Percentiles rank a stretch among this genome's conserved stretches.
These are phyloP conservation scores for Candida sp. DNA, from an alignment of 1,139 yeast species.

Conservation along the genomic window DNA sequence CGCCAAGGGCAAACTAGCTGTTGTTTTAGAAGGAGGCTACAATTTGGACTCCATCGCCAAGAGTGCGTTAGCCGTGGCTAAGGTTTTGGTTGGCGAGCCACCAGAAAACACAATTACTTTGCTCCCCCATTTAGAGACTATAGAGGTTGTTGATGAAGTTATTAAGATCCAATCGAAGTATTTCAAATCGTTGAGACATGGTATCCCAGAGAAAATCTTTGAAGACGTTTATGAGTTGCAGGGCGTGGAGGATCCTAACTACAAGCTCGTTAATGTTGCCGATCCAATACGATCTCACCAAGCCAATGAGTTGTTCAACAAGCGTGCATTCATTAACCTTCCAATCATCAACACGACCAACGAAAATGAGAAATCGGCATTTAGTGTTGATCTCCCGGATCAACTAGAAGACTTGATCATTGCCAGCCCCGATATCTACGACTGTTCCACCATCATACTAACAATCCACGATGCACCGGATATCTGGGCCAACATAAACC, in stretches of 20 bases:
- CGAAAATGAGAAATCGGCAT: conserved; percentile 29
- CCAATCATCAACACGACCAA: conserved; percentile 55
- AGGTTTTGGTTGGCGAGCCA: conserved; percentile 92
- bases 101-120: conserved; percentile 72
- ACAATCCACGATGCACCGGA: conserved; percentile 93
- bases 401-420: conserved; percentile 71
- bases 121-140: conserved; percentile 76
- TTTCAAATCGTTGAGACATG: conserved; percentile 89
- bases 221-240: conserved; percentile 46
- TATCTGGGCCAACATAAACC: conserved; percentile 88
- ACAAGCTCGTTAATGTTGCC: conserved; percentile 52
- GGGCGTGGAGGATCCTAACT: conserved; percentile 27
- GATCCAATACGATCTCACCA: conserved; percentile 81
- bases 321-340: conserved; percentile 63
- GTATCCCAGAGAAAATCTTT: conserved; percentile 43
- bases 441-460: conserved; percentile 64
- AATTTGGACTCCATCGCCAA: conserved; percentile 89
- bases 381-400: conserved; percentile 50
- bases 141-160: conserved; percentile 89
- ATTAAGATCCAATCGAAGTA: conserved; percentile 79
- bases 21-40: conserved; percentile 96
- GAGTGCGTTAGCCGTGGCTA: conserved; percentile 92
- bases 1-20: conserved; percentile 89
- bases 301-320: conserved; percentile 56
- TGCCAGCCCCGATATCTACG: conserved; percentile 76